Evolutionary conservation across 495 filamentous ascomycete species (phyloP).

Genomic region (Aspergillus cavernicola): DNA sequence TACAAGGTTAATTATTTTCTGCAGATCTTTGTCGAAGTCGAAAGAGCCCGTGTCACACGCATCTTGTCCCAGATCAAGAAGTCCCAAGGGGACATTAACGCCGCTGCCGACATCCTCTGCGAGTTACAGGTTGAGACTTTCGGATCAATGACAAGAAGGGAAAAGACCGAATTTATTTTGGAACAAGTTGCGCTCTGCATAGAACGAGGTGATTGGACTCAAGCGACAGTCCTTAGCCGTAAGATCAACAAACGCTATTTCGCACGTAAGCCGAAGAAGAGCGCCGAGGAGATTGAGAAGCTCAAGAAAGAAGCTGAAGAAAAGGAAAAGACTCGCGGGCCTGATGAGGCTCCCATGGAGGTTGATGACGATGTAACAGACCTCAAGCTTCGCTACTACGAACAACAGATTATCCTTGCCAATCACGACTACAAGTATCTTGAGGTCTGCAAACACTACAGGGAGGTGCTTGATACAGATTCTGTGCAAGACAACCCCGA

Average conservation of each 20-base stretch:
- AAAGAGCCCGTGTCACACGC: conserved; percentile 89
- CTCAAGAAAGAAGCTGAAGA: conserved; percentile 80
- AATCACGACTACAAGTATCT: conserved; percentile 98
- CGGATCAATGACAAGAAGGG: conserved; percentile 92
- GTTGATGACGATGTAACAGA: conserved; percentile 90
- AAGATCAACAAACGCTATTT: conserved; percentile 97
- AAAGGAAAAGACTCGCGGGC: conserved; percentile 64
- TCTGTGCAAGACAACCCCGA: conserved; percentile 84
- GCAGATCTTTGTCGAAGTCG: conserved; percentile 97
- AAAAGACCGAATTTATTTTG: conserved; percentile 98
- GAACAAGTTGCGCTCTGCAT: conserved; percentile 95
- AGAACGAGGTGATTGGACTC: conserved; percentile 91
- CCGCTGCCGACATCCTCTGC: conserved; percentile 88
- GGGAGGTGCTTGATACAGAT: conserved; percentile 92
- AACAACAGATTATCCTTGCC: conserved; percentile 89
- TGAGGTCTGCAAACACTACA: conserved; percentile 94
- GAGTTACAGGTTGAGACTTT: conserved; percentile 99
- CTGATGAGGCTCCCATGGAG: conserved; percentile 71
- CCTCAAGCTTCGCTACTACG: conserved; percentile 92
- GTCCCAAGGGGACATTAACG: conserved; percentile 81
- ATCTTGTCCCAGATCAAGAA: conserved; percentile 97
- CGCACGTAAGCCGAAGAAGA: conserved; percentile 82
- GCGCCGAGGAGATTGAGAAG: conserved; percentile 80
- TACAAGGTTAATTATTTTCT: conserved; percentile 5
- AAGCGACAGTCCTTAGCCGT: conserved; percentile 87